Conservation (phyloP, 371 early-diverging fungal genomes). For the Mortierella sp. region DNA sequence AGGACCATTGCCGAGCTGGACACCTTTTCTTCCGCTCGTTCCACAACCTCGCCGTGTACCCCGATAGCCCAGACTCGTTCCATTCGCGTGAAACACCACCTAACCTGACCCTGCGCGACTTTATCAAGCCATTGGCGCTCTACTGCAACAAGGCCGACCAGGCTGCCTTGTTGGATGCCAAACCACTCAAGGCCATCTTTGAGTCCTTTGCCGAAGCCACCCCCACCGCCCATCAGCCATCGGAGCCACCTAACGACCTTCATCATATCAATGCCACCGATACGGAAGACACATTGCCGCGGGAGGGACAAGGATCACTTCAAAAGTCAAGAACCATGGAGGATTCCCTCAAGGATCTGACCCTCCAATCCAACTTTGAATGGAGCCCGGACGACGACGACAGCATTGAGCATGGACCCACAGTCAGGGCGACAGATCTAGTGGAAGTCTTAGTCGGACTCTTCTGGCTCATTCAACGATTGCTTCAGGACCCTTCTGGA, state of each 20-base stretch:
- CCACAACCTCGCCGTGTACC: slow-evolving; percentile 35
- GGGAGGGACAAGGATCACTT: slow-evolving; percentile 12
- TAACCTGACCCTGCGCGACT: slow-evolving; percentile 21
- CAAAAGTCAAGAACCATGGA: slow-evolving; percentile 41
- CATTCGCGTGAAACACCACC: slow-evolving; percentile 8
- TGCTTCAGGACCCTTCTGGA: slow-evolving; percentile 2
- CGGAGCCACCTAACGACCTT: background rate
- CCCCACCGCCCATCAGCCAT: background rate
- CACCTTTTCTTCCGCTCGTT: slow-evolving; percentile 50
- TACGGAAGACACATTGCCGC: background rate
- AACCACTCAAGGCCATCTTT: slow-evolving; percentile 41
- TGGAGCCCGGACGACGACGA: slow-evolving; percentile 52
- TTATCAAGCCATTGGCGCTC: slow-evolving; percentile 51
- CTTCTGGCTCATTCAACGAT: slow-evolving; percentile 36
- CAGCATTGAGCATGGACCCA: slow-evolving; percentile 23
- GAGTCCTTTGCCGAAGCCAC: slow-evolving; percentile 42
- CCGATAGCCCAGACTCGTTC: slow-evolving; percentile 22
- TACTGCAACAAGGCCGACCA: slow-evolving; percentile 44
- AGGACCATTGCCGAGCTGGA: slow-evolving; percentile 14
- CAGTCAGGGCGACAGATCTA: slow-evolving; percentile 36
- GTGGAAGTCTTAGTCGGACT: slow-evolving; percentile 37
- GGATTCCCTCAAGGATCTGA: slow-evolving; percentile 35
- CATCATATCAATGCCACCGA: background rate
- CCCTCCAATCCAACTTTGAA: slow-evolving; percentile 34
- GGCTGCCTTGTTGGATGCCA: slow-evolving; percentile 8